Evolutionary conservation across 495 filamentous ascomycete species (phyloP).

Genomic region (Aspergillus wentii): DNA sequence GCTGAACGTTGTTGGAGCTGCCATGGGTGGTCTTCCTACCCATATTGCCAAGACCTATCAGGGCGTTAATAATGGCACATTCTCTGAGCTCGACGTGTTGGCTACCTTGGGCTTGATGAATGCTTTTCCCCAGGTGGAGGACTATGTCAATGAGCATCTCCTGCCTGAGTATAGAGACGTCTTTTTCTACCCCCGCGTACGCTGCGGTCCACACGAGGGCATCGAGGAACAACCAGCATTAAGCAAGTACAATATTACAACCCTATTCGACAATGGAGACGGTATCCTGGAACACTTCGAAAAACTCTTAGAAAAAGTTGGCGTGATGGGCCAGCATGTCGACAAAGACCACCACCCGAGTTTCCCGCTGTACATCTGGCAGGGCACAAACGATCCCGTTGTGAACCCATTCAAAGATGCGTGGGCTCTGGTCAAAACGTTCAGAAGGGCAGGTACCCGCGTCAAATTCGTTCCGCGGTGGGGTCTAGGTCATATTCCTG

Average conservation of each 20-base stretch:
- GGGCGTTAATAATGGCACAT: background rate
- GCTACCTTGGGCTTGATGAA: slow-evolving; percentile 4
- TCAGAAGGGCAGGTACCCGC: slow-evolving; percentile 10
- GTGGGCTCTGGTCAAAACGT: slow-evolving; percentile 30
- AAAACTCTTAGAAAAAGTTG: slow-evolving; percentile 20
- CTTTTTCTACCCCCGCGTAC: background rate
- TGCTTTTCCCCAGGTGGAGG: background rate
- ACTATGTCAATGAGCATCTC: slow-evolving; percentile 1
- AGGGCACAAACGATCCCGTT: slow-evolving; percentile 39
- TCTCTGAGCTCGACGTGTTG: background rate
- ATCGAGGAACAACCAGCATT: no score
- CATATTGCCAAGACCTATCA: slow-evolving; percentile 6
- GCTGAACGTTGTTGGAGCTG: slow-evolving; percentile 15
- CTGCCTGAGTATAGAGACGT: background rate
- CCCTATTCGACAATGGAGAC: slow-evolving; percentile 4
- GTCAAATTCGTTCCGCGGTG: slow-evolving; percentile 1
- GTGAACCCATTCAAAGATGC: slow-evolving; percentile 22
- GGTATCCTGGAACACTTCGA: background rate
- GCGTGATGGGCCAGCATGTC: slow-evolving; percentile 36
- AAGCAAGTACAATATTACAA: background rate
- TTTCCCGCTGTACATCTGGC: slow-evolving; percentile 44
- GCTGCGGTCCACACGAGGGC: no score
- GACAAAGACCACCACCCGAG: no score
- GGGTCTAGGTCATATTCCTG: no score
- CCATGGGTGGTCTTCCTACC: slow-evolving; percentile 5